A percentile compares a stretch with the other conserved stretches of the same genome.
Conservation (phyloP, 768 basidiomycete genomes). For the Exidia glandulosa region DNA sequence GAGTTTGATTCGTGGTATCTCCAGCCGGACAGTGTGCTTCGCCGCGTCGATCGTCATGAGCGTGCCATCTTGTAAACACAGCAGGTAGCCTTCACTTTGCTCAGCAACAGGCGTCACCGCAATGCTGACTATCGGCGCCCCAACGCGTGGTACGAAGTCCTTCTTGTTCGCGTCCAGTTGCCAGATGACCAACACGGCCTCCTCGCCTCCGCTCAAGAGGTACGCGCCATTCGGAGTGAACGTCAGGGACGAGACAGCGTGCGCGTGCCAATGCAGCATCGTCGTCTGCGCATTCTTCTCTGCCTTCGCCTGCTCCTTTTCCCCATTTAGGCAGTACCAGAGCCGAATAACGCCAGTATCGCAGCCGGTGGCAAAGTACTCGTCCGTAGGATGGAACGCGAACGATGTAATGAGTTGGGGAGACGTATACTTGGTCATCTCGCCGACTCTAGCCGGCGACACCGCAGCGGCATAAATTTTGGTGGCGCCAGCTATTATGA, state of each 20-base stretch:
- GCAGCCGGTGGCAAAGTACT: slow-evolving; percentile 95
- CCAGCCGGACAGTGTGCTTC: slow-evolving; percentile 59
- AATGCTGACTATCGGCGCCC: slow-evolving; percentile 70
- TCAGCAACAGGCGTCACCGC: slow-evolving; percentile 36
- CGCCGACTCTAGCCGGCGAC: slow-evolving; percentile 42
- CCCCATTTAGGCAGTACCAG: slow-evolving; percentile 80
- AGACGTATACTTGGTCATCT: slow-evolving; percentile 72
- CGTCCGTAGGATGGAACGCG: slow-evolving; percentile 78
- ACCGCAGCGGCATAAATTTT: slow-evolving; percentile 67
- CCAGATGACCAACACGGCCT: slow-evolving; percentile 95
- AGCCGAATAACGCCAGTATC: slow-evolving; percentile 70
- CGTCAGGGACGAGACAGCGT: slow-evolving; percentile 74
- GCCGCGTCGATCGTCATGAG: slow-evolving; percentile 64
- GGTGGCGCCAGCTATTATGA: slow-evolving; percentile 63
- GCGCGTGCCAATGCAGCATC: slow-evolving; percentile 92
- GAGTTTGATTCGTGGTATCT: slow-evolving; percentile 67
- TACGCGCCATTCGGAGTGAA: slow-evolving; percentile 91
- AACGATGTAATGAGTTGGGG: slow-evolving; percentile 74
- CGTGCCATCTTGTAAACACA: slow-evolving; percentile 73
- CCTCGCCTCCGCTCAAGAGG: slow-evolving; percentile 88
- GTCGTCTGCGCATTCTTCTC: slow-evolving; percentile 79
- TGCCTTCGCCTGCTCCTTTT: slow-evolving; percentile 25
- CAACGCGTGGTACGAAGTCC: slow-evolving; percentile 88
- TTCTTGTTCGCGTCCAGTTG: slow-evolving; percentile 79
- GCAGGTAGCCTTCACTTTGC: slow-evolving; percentile 74